Evolutionary conservation across 1,284 basidiomycete species (phyloP).

Genomic region (Tausonia pullulans): DNA sequence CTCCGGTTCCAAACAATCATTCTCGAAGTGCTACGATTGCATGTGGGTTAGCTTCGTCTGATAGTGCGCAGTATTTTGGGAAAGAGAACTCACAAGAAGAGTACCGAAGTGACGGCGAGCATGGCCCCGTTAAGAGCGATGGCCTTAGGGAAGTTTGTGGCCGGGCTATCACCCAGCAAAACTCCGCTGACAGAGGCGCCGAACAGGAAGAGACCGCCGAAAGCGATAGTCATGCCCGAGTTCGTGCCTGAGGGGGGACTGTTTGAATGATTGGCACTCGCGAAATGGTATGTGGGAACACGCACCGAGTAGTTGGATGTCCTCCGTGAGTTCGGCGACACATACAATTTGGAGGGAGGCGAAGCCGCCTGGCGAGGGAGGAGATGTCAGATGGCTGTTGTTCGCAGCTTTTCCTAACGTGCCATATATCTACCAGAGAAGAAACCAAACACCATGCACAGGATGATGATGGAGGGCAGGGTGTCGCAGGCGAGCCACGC

Average conservation of each 20-base stretch:
- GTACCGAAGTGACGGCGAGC: not conserved
- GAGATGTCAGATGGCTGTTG: no score
- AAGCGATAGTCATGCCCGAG: not conserved
- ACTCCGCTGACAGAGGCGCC: not conserved
- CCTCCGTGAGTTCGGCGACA: not conserved
- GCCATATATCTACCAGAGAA: not conserved
- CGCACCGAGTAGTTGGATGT: not conserved
- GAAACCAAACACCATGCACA: not conserved
- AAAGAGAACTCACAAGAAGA: not conserved
- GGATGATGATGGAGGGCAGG: not conserved
- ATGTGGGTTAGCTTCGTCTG: no score
- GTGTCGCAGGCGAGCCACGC: not conserved
- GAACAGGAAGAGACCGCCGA: not conserved
- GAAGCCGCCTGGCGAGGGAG: not conserved
- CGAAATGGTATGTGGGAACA: no score
- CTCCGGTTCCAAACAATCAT: not conserved
- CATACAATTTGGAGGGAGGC: not conserved
- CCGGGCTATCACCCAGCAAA: not conserved
- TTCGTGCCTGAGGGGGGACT: not conserved
- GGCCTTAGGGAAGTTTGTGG: not conserved
- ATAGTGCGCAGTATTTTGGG: no score
- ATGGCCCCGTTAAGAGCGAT: not conserved
- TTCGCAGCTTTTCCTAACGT: no score
- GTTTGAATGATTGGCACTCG: no score
- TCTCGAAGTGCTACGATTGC: not conserved